Base-by-base conservation (phyloP, 495 filamentous ascomycete species). In the Lophiotrema nucula region DNA sequence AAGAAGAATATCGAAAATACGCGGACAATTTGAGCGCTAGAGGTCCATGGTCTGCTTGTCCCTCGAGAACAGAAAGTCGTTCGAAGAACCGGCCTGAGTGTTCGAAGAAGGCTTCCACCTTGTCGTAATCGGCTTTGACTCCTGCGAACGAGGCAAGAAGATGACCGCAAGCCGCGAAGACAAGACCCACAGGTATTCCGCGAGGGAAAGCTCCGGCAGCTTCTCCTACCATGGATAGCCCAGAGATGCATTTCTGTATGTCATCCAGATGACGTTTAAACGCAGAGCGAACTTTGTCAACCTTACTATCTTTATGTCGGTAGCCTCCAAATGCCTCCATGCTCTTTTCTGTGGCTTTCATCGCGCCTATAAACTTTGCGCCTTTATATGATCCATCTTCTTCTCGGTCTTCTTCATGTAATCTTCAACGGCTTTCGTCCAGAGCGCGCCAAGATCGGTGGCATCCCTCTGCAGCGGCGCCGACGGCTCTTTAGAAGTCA, bases 91-190 rank as follows among this genome's bases (percentile, higher is more conserved):
- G 43, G 23, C 64, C 54, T 24, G 58, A 66, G 25, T 67, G 53
- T 16, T 60, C 59, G 39, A 69, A 69, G 49, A 67, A 69, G 12
- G 45, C 47, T 21, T 58, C 53, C 26, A 69, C 58, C n/a, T 59
- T 61, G 41, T 69, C 62, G 48, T 69, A 69, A 37, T 69, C 67
- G 23, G 67, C 67, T 16, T 62, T 66, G 19, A 69, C 65, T 18
- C 61, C 61, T 15, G 44, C 53, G 51, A 58, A 67, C 21, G 67
- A 26, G 10, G 15, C 13, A 2, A 51, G 47, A 15, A 51, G 27
- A 4, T 23, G 26, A 38, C 27, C 26, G 21, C 15, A 35, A 15
- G 47, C 47, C 8, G 47, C 23, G 31, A 51, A 51, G 2, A 51
- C 47, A 5, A 51, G 18, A 11, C 27, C 27, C 10, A 51, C 47